Conservation (phyloP, 495 filamentous ascomycete genomes). For the Podospora tetraspora region DNA sequence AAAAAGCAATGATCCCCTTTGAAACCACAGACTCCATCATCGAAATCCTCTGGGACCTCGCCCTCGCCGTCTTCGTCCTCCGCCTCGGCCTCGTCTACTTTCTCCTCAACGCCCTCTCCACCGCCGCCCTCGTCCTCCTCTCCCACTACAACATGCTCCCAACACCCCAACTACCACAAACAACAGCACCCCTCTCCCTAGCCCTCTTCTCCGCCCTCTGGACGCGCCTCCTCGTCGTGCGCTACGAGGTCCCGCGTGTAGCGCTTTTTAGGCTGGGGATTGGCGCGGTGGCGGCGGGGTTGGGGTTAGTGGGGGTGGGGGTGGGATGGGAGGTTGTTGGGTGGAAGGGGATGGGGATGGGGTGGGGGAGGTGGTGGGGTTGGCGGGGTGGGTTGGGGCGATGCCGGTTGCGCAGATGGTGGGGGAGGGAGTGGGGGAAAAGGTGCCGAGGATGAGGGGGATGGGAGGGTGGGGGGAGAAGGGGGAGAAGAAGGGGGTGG, state of each 20-base stretch:
- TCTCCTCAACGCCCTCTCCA: conserved; percentile 15
- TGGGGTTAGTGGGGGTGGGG: conserved; percentile 1
- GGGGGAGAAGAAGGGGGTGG: conserved; percentile 6
- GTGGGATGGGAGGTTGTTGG: not conserved
- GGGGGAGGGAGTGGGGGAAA: conserved; percentile 8
- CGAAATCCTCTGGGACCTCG: conserved; percentile 34
- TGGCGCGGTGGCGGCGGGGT: conserved; percentile 13
- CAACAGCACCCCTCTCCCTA: conserved; percentile 4
- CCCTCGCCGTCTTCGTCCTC: conserved; percentile 29
- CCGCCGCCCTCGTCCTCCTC: conserved; percentile 7
- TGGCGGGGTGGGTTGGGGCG: conserved; percentile 4
- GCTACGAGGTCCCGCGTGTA: conserved; percentile 26
- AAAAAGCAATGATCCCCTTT: conserved; percentile 17
- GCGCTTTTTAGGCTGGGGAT: conserved; percentile 21
- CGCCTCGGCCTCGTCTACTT: conserved; percentile 26
- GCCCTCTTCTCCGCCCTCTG: conserved; percentile 14
- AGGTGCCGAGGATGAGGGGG: not conserved
- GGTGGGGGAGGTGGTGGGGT: not conserved
- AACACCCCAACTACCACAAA: not conserved
- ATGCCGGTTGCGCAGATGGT: conserved; percentile 13
- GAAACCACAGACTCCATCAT: conserved; percentile 28
- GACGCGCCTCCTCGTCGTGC: conserved; percentile 13
- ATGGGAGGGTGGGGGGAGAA: conserved; percentile 3
- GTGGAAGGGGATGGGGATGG: not conserved
- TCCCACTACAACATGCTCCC: not conserved